Conservation (phyloP, 73 alveolate genomes). For the Tetrahymena elliotti region DNA sequence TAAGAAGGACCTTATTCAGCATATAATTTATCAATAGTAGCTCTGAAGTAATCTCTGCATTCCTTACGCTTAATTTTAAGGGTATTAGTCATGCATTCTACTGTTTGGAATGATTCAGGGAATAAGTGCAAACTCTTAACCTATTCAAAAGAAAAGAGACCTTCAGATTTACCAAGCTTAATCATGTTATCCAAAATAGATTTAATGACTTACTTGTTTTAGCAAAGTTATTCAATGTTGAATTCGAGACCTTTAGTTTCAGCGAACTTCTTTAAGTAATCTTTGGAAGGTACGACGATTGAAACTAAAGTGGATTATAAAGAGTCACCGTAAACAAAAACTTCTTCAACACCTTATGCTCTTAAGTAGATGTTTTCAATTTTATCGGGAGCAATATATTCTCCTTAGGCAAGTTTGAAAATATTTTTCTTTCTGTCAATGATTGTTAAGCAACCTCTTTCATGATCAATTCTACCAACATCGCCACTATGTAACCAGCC, state of each 20-base stretch:
- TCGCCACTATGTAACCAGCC: conserved; percentile 94
- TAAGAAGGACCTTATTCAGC: not conserved
- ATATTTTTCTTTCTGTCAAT: conserved; percentile 97
- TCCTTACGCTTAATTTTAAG: conserved; percentile 1
- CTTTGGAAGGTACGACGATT: conserved; percentile 69
- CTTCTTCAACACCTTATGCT: conserved; percentile 63
- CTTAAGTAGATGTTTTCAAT: conserved; percentile 70
- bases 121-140: not conserved
- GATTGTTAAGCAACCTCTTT: conserved; percentile 78
- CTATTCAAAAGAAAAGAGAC: not conserved
- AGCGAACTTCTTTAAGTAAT: conserved; percentile 47
- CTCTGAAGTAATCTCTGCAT: not conserved
- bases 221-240: conserved; percentile 32
- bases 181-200: not conserved
- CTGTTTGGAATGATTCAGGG: not conserved
- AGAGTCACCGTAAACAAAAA: conserved; percentile 90
- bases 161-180: not conserved
- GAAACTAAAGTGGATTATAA: conserved; percentile 60
- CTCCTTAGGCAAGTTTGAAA: conserved; percentile 93
- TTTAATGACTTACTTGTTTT: not conserved
- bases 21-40: not conserved
- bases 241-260: not conserved
- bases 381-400: conserved; percentile 96
- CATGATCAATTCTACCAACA: conserved; percentile 65
- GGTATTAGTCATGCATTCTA: conserved; percentile 5